Evolutionary conservation across 352 stramenopile genomes (phyloP).

Genomic region (Sclerospora graminicola): DNA sequence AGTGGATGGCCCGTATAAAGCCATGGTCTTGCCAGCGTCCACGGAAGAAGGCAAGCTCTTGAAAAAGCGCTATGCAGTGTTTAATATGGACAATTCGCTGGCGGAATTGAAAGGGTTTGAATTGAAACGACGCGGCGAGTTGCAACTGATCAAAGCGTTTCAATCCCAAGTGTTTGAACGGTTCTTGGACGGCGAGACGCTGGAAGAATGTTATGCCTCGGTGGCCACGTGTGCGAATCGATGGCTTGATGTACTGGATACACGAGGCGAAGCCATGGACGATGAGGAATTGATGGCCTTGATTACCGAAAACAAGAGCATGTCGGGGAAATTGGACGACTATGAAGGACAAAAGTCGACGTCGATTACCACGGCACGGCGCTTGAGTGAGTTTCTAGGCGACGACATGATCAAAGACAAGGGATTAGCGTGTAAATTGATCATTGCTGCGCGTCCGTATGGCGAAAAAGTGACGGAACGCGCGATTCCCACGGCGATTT

Average conservation of each 20-base stretch:
- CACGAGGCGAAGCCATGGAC: slow-evolving; percentile 88
- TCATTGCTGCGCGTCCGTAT: slow-evolving; percentile 88
- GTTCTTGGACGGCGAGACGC: slow-evolving; percentile 91
- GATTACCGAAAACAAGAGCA: slow-evolving; percentile 98
- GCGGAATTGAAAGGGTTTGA: slow-evolving; percentile 92
- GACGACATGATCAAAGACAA: slow-evolving; percentile 98
- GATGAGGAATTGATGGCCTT: slow-evolving; percentile 96
- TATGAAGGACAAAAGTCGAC: slow-evolving; percentile 97
- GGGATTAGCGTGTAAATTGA: slow-evolving; percentile 97
- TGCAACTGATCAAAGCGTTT: slow-evolving; percentile 99
- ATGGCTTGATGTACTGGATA: slow-evolving; percentile 98
- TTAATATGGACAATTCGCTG: slow-evolving; percentile 76
- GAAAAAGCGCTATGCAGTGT: slow-evolving; percentile 95
- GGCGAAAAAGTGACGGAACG: slow-evolving; percentile 96
- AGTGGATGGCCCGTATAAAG: slow-evolving; percentile 97
- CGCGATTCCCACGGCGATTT: slow-evolving; percentile 97
- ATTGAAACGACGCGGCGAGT: slow-evolving; percentile 96
- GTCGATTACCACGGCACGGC: slow-evolving; percentile 94
- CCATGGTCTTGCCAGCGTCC: slow-evolving; percentile 97
- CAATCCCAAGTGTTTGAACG: slow-evolving; percentile 96
- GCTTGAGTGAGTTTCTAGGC: slow-evolving; percentile 97
- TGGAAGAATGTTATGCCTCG: slow-evolving; percentile 94
- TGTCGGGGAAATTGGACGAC: slow-evolving; percentile 95
- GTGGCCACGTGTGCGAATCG: slow-evolving; percentile 95
- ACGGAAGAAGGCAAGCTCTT: slow-evolving; percentile 97